Evolutionary conservation across 495 filamentous ascomycete species (phyloP), one percentile per base, ranked within the genome.

Genomic region (Platismatia glauca): DNA sequence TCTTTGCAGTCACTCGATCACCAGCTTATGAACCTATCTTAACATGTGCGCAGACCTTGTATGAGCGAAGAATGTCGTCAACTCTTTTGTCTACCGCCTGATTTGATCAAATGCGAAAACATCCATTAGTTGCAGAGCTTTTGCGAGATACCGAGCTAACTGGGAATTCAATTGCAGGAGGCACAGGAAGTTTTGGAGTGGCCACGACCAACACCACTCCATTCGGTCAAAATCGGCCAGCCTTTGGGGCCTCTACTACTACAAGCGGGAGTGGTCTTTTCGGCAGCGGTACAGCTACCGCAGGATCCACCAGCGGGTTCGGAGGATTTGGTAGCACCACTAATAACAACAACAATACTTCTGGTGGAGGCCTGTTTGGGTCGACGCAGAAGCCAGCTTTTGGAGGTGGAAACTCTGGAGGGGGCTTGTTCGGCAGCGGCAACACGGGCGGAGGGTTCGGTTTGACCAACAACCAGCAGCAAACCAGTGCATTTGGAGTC

Each of bases 291-390:
- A 66, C 72, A 27, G 70, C 73, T 37, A 75, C 82, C 29, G 68
- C 77, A 16, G 76, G 75, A 53, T 76, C 77, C 43, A 73, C 79
- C 39, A 78, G 81, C 57, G 79, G 81, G n/a, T 78, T 82, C 53
- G 79, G 78, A 60, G 77, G 76, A 34, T 86, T 85, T 69, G 83
- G 82, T 22, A 72, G 66, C 58, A 72, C 71, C 7, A 31, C 24
- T 41, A 74, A 70, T 57, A 74, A 62, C 48, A 78, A 73, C 66
- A 74, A 81, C 35, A 74, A 75, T 44, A 76, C 74, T 55, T 66
- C 76, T 58, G 69, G 74, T 59, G 73, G 79, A 60, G 73, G 77
- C 34, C 73, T 83, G 37, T 84, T 84, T 63, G 81, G 82, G 57
- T 56, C 48, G 60, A 60, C 38, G 64, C 73, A 44, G 24, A 67